These are phyloP conservation scores for Lophiostoma macrostomum DNA, from an alignment of 495 filamentous ascomycete genomes.

Conservation along the genomic window DNA sequence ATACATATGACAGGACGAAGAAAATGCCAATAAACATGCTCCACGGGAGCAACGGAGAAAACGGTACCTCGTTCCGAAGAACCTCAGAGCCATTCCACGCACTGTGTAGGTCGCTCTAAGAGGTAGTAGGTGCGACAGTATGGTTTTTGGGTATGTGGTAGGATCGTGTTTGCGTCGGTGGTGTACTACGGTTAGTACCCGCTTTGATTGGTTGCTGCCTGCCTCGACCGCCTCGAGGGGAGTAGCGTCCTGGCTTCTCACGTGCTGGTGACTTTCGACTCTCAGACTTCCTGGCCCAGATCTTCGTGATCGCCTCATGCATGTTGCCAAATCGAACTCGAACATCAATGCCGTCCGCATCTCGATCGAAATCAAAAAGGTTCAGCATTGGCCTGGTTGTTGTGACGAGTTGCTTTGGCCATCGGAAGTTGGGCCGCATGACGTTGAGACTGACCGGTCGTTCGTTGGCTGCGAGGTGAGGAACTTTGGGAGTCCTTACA, in stretches of 20 bases:
- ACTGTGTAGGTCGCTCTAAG: too few relatives aligned
- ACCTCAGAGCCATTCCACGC: too few relatives aligned
- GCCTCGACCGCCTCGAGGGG: too few relatives aligned
- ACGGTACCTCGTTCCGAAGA: too few relatives aligned
- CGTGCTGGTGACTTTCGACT: not conserved
- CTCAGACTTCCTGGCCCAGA: slow-evolving; percentile 8
- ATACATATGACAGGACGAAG: too few relatives aligned
- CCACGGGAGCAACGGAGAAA: too few relatives aligned
- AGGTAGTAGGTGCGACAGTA: too few relatives aligned
- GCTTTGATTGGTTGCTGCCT: too few relatives aligned
- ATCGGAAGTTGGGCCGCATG: slow-evolving; percentile 14
- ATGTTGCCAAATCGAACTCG: slow-evolving; percentile 13
- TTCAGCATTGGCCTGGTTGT: not conserved
- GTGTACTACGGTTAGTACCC: too few relatives aligned
- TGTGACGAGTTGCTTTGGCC: slow-evolving; percentile 6
- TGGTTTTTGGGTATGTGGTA: too few relatives aligned
- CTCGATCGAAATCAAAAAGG: slow-evolving; percentile 4
- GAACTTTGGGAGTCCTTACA: slow-evolving; percentile 32
- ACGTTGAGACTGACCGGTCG: slow-evolving; percentile 6
- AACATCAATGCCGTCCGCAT: slow-evolving; percentile 21
- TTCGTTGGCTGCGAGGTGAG: slow-evolving; percentile 28
- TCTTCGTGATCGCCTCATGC: slow-evolving; percentile 16
- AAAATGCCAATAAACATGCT: too few relatives aligned
- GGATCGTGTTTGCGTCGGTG: too few relatives aligned
- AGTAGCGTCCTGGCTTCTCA: not conserved